These are phyloP conservation scores for Psophocarpus tetragonolobus DNA, from an alignment of 306 rosid species.

Conservation along the genomic window DNA sequence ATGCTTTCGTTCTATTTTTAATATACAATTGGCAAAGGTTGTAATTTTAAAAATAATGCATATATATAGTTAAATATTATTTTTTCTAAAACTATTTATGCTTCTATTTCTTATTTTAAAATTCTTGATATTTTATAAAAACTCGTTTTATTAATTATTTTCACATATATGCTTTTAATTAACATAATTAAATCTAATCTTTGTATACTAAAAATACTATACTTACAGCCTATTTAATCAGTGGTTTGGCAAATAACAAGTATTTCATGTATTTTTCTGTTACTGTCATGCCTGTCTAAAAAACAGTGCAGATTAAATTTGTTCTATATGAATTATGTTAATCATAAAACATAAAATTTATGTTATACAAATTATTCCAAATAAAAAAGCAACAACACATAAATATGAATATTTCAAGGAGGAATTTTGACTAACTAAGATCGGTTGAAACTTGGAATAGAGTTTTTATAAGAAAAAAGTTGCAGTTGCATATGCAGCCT, in stretches of 20 bases:
- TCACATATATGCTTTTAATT: background rate
- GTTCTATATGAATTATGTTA: background rate
- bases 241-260: background rate
- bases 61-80: background rate
- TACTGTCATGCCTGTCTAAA: background rate
- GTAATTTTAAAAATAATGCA: background rate
- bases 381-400: background rate
- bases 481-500: background rate
- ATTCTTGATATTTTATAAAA: background rate
- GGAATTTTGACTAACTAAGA: background rate
- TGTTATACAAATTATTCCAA: background rate
- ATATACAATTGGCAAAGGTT: background rate
- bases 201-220: background rate
- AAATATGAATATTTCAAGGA: background rate
- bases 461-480: background rate
- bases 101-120: too few relatives aligned
- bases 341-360: background rate
- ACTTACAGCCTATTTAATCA: background rate
- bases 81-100: too few relatives aligned
- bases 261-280: background rate
- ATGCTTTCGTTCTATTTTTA: background rate
- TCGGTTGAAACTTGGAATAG: background rate
- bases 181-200: background rate
- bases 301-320: background rate
- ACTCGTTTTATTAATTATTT: background rate